Evolutionary conservation across 257 asterid species (phyloP), one percentile per base, ranked within the genome.

Genomic region (Rhazya stricta): DNA sequence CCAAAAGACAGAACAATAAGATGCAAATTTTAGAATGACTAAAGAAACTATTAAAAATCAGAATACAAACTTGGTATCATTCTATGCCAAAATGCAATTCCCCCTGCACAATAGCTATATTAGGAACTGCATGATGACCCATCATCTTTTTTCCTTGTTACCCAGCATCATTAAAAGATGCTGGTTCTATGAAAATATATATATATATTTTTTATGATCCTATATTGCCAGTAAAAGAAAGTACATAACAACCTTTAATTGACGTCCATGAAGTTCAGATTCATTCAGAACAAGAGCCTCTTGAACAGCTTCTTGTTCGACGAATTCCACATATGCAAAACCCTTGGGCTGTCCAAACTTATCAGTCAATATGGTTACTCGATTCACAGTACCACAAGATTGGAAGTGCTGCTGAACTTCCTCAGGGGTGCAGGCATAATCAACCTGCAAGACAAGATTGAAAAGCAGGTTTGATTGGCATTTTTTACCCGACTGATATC

Each of bases 281-380:
- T 94, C 97, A 80, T 86, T 94, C 81, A 94, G 89, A 76, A 82
- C 87, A 68, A 91, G 85, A 79, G 97, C 98, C 86, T 91, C 97
- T 75, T 89, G 97, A 78, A 91, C 73, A 67, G 97, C 96, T 79
- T 94, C 98, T 77, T 80, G 88, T 72, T 94, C 98, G 27, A 94
- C 67, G 72, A 94, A 94, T 79, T 94, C 98, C 43, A 94, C 98
- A 67, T 94, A 94, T 27, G 98, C 97, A 80, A 94, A 94, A 67
- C 98, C 98, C 82, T 94, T 94, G 48, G 98, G 97, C 89, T 94
- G 98, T 74, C 98, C 98, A 81, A 91, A 94, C 82, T 94, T 94
- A 81, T 94, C 98, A 27, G 97, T 90, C 83, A 94, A 84, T 81
- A 94, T 94, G 46, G 98, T 94, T 69, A 94, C 98, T 42, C 98